Base-by-base conservation (phyloP, 768 basidiomycete species). In the Lentinula detonsa region DNA sequence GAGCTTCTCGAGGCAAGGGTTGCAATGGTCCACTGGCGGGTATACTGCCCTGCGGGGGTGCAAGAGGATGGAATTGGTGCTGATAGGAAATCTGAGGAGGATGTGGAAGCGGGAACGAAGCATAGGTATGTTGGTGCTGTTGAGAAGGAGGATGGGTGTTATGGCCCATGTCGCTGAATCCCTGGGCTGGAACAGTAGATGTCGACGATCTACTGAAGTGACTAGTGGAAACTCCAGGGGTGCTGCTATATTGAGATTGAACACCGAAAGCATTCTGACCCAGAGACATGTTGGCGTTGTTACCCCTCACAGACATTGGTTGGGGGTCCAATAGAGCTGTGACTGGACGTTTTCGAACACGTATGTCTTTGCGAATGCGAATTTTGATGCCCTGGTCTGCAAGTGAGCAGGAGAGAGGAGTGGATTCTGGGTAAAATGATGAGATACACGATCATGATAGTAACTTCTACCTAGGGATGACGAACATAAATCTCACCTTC, bases 321-420 rank as follows among this genome's bases (percentile, higher is more conserved):
- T 65, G 63, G 56, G 52, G 59, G 34, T 62, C 55, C 50, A 62
- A 39, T 16, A 33, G 57, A 31, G 50, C 62, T 43, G 54, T 76
- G 75, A 33, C 33, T 28, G 86, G 83, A 10, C 86, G 78, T 70
- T 92, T 93, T 64, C 92, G 83, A 28, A 90, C 87, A 1, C 92
- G 86, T 39, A 94, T 92, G 62, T 95, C 93, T 72, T 95, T 95
- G 39, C 94, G 84, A 57, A 95, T 95, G 34, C 93, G 87, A 58
- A 96, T 95, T 74, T 95, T 96, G 74, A 95, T 93, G 23, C 94
- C 94, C 73, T 95, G 94, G 69, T 95, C 93, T n/a, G 93, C 93
- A 59, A 95, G 83, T 0, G 91, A 91, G 65, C 88, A 91, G 1
- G 94, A 95, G 0, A 96, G 81, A 3, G 88, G 85, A 0, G 94